Conservation (phyloP, 73 alveolate species). For the Tetrahymena thermophila region DNA sequence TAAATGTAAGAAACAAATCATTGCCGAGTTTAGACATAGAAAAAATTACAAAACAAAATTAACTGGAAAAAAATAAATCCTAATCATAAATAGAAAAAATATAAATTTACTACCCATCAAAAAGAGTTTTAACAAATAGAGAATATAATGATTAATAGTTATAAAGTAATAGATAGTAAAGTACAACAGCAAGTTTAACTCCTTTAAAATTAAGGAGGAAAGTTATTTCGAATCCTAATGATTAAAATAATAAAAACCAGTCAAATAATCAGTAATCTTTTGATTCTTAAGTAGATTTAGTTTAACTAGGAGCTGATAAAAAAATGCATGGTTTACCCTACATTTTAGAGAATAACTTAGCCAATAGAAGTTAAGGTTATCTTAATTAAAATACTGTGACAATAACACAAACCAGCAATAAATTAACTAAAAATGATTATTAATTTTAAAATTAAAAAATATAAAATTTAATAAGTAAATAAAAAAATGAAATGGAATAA, state of each 20-base stretch:
- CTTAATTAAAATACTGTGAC: not conserved
- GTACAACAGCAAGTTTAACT: not conserved
- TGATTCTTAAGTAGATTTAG: not conserved
- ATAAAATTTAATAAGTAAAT: no score
- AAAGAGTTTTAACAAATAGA: not conserved
- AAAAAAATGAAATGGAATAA: not conserved
- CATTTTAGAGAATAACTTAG: not conserved
- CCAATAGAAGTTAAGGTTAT: not conserved
- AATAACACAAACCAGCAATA: not conserved
- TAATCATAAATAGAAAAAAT: not conserved
- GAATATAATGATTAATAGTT: not conserved
- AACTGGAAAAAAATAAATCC: not conserved
- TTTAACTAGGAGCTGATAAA: not conserved
- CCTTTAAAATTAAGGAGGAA: not conserved
- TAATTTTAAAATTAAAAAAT: no score
- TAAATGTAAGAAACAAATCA: not conserved
- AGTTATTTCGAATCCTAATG: not conserved
- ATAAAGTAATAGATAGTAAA: not conserved
- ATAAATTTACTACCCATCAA: not conserved
- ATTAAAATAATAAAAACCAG: not conserved
- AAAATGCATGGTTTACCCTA: not conserved
- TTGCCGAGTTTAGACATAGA: not conserved
- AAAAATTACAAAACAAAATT: not conserved
- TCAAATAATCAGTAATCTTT: not conserved
- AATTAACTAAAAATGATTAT: not conserved